Percentiles rank a stretch among this genome's conserved stretches.
phyloP scores from a whole-genome alignment of 495 filamentous ascomycete species.

The Aspergillus conjunctus region DNA sequence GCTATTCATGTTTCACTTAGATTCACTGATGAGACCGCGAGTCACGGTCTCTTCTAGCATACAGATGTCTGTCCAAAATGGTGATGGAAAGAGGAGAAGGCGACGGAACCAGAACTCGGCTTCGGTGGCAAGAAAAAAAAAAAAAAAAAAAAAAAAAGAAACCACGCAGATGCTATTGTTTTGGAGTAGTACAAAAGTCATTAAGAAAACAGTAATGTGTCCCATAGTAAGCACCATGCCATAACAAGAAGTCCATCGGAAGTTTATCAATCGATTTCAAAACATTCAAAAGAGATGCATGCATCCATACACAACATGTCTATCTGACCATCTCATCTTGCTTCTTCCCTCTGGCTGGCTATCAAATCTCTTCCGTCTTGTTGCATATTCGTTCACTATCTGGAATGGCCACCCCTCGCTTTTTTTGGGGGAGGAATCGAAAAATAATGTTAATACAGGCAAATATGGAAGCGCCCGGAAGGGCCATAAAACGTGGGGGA shows the following conservation, averaged over 20 bases:
- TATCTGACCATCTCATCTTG: constrained; percentile 9
- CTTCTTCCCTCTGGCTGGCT: background rate
- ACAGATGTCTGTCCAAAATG: no score
- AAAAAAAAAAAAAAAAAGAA: background rate
- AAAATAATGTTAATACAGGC: constrained; percentile 19
- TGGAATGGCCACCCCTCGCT: background rate
- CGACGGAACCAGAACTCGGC: no score
- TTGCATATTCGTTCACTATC: background rate
- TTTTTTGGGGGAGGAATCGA: background rate
- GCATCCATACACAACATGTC: constrained; percentile 13
- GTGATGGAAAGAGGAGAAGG: no score
- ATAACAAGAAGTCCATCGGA: background rate
- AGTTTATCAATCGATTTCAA: constrained; percentile 2
- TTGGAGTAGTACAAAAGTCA: background rate
- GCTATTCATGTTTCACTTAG: no score
- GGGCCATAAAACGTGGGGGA: background rate
- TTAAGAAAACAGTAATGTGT: background rate
- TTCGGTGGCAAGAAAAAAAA: background rate
- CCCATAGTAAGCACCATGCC: background rate
- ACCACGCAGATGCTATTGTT: no score
- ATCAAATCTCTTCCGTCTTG: background rate
- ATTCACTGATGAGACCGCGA: no score
- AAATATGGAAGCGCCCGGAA: constrained; percentile 5
- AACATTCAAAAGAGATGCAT: constrained; percentile 8
- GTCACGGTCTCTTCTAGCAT: no score